A percentile compares a stretch with the other conserved stretches of the same genome.
phyloP scores from a whole-genome alignment of 306 rosid genomes.

The Betula pendula region DNA sequence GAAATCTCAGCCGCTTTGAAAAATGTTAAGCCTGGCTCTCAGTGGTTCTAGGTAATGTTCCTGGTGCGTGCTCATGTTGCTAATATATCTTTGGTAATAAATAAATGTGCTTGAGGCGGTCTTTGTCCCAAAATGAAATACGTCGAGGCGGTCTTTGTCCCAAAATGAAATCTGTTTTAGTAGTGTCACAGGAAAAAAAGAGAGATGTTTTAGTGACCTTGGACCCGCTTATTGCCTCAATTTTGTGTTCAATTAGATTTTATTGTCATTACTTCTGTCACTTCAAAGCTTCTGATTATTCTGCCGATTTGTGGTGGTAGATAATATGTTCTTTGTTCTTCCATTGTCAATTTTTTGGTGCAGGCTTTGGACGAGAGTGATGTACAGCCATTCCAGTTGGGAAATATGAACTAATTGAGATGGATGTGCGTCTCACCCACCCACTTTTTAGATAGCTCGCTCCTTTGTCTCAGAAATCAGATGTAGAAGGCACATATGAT shows the following conservation, averaged over 20 bases:
- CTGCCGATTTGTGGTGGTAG: background rate
- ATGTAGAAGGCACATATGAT: slow-evolving; percentile 42
- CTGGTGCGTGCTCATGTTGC: background rate
- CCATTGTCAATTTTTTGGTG: slow-evolving; percentile 21
- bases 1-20: slow-evolving; percentile 44
- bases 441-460: slow-evolving; percentile 23
- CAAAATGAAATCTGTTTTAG: background rate
- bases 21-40: slow-evolving; percentile 31
- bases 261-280: background rate
- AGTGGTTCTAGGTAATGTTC: slow-evolving; percentile 39
- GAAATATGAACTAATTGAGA: slow-evolving; percentile 37
- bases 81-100: background rate
- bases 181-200: too few species aligned
- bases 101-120: background rate
- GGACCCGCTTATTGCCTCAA: background rate
- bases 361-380: slow-evolving; percentile 31
- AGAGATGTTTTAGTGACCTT: background rate
- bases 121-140: background rate
- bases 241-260: background rate
- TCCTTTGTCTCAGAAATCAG: slow-evolving; percentile 24
- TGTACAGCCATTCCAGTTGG: slow-evolving; percentile 42
- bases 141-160: background rate
- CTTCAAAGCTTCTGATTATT: background rate
- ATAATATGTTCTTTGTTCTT: background rate
- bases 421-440: slow-evolving; percentile 35